Percentiles rank a stretch among this genome's conserved stretches.
Conservation (phyloP, 331 rosid genomes). For the Rosa hybrid region DNA sequence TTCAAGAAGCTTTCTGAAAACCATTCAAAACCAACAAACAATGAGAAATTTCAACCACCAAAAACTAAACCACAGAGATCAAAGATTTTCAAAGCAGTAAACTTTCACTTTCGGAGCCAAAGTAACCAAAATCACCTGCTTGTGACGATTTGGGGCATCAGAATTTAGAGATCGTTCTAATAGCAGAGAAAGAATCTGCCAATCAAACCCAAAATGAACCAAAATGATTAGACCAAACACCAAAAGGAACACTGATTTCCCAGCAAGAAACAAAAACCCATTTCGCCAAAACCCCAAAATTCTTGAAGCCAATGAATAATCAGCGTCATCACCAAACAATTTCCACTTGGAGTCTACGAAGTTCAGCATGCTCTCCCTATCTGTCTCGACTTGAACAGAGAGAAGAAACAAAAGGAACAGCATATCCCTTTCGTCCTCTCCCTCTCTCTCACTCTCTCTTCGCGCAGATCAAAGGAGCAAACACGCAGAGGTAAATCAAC, state of each 20-base stretch:
- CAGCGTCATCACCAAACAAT: too few species aligned
- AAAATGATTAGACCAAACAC: constrained; percentile 6
- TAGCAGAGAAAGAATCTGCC: constrained; percentile 72
- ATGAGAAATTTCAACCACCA: constrained; percentile 10
- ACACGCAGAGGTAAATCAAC: too few species aligned
- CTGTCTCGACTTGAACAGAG: too few species aligned
- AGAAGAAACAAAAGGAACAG: too few species aligned
- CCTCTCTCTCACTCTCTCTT: too few species aligned
- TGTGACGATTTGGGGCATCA: constrained; percentile 76
- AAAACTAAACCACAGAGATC: background rate
- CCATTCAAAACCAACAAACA: constrained; percentile 26
- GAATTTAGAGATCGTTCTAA: constrained; percentile 67
- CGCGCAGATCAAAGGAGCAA: too few species aligned
- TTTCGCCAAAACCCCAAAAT: background rate
- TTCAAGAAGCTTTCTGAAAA: constrained; percentile 56
- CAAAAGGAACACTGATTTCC: background rate
- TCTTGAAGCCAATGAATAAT: background rate
- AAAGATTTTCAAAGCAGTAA: background rate
- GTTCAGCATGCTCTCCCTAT: too few species aligned
- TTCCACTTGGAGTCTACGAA: too few species aligned
- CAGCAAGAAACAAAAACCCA: constrained; percentile 14
- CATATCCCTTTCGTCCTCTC: too few species aligned
- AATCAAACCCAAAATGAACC: constrained; percentile 6
- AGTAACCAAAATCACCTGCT: constrained; percentile 55
- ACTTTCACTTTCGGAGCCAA: background rate